These are phyloP conservation scores for Ophiostoma sp. DNA, from an alignment of 2,329 filamentous ascomycete genomes.

Conservation along the genomic window DNA sequence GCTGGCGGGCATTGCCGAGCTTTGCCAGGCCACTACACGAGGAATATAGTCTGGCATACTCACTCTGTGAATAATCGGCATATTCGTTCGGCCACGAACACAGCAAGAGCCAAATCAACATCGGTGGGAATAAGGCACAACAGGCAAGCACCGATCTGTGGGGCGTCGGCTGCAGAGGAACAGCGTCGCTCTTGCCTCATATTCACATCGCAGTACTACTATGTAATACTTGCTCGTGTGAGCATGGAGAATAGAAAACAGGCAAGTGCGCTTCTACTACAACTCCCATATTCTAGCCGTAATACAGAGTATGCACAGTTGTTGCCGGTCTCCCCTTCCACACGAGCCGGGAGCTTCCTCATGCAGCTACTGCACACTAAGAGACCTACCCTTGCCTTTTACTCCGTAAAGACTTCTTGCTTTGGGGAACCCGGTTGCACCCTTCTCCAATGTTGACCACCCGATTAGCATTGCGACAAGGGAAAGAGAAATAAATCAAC, in stretches of 20 bases:
- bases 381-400: not conserved
- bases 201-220: not conserved
- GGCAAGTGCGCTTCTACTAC: not conserved
- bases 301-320: not conserved
- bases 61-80: not conserved
- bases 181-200: not conserved
- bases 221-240: not conserved
- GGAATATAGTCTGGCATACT: not conserved
- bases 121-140: constrained; percentile 1
- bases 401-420: not conserved
- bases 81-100: not conserved
- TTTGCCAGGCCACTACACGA: not conserved
- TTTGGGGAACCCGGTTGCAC: not conserved
- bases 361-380: not conserved
- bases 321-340: not conserved
- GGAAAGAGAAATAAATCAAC: not conserved
- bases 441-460: constrained; percentile 1
- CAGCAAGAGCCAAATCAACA: not conserved
- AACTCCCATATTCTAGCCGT: not conserved
- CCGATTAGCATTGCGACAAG: constrained; percentile 9
- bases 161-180: not conserved
- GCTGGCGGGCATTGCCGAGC: not conserved
- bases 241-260: not conserved
- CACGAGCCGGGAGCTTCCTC: constrained; percentile 1
- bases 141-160: not conserved